Evolutionary conservation across 2,329 filamentous ascomycete species (phyloP), one percentile per base, ranked within the genome.

Genomic region (Aspergillus phoenicis): DNA sequence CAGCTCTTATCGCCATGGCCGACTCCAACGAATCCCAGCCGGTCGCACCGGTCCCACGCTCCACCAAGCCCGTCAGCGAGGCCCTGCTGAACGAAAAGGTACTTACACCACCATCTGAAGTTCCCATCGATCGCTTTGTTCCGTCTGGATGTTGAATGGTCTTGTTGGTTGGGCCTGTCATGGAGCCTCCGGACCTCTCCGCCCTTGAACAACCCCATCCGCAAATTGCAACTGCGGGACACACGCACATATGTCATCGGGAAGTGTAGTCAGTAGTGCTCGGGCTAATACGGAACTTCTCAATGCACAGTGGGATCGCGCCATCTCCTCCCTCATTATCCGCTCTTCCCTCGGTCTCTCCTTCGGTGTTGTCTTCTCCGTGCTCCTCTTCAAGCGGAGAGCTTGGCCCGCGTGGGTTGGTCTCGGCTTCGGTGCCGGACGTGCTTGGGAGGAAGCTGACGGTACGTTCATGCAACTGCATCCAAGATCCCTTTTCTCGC

Each of bases 41-140:
- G 69, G 84, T 90, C 76, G 85, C 89, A 78, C 87, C 87, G 66
- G 85, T 90, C 76, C 85, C 89, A 78, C 87, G 91, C 71, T 82
- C 87, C 65, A 86, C 80, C 75, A 85, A 86, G 80, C 94, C 95
- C 66, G 90, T 97, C 82, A 98, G 94, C 85, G 95, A 99, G 85
- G 91, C 94, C 75, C 88, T 99, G 73, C 87, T 99, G 76, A 98
- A 98, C 81, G 95, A 99, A 83, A 99, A 99, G 93, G 95, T 97
- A 88, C 54, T 13, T 45, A 8, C 15, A n/a, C 22, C 41, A 17
- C n/a, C 47, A 30, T 51, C 47, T 51, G 26, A 26, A 33, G 15
- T 30, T 51, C 8, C n/a, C 26, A 15, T 30, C 24, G 24, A 28
- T 51, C 47, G 28, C 47, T 15, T 36, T 28, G 28, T 51, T 13